Evolutionary conservation across 495 filamentous ascomycete genomes (phyloP).

Genomic region (Hypoxylon intermedium): DNA sequence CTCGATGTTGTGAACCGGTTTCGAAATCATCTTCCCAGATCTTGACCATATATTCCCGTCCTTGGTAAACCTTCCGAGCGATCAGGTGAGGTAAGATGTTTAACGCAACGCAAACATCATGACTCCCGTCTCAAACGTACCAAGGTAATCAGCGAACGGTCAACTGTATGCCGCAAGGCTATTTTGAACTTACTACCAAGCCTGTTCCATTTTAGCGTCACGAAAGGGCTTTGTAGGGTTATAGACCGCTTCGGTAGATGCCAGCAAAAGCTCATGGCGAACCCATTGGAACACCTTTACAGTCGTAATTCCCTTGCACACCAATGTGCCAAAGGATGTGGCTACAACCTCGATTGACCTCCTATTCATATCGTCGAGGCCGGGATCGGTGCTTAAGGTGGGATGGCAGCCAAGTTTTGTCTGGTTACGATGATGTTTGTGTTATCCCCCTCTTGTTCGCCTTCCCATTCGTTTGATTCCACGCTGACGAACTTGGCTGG

Average conservation of each 20-base stretch:
- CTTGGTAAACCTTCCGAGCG: constrained; percentile 1
- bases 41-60: no score
- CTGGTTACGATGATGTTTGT: constrained; percentile 7
- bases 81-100: no score
- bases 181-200: constrained; percentile 22
- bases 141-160: not conserved
- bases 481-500: not conserved
- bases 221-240: constrained; percentile 16
- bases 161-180: not conserved
- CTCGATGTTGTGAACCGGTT: no score
- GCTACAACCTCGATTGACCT: no score
- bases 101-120: no score
- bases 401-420: constrained; percentile 13
- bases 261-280: constrained; percentile 8
- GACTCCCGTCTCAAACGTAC: constrained; percentile 8
- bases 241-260: constrained; percentile 21
- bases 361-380: no score
- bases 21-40: no score
- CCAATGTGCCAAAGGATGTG: no score
- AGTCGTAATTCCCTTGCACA: no score
- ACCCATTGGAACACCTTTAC: constrained; percentile 15
- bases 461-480: not conserved
- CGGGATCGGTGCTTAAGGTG: no score
- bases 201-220: constrained; percentile 2
- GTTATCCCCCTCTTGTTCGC: constrained; percentile 1